Percentiles rank a stretch among this genome's conserved stretches.
Evolutionary conservation across 2,329 filamentous ascomycete species (phyloP).

Genomic region (Verticillium zaregamsianum): DNA sequence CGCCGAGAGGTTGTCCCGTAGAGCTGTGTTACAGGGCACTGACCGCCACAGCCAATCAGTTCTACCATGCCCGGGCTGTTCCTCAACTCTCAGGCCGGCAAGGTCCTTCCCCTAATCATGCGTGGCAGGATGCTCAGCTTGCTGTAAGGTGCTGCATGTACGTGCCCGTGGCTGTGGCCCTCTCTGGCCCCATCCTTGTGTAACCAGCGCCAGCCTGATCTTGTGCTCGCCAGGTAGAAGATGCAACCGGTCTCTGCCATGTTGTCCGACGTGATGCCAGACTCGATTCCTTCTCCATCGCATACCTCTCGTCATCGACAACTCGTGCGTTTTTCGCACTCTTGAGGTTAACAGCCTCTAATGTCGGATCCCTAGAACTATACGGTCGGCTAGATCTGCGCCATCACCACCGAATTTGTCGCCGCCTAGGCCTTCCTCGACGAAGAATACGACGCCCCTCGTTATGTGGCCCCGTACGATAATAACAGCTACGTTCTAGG

Average conservation of each 20-base stretch:
- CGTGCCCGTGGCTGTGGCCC: not conserved
- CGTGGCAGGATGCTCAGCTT: not conserved
- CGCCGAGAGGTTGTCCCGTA: not conserved
- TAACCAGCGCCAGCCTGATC: too few relatives aligned
- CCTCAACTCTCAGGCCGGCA: not conserved
- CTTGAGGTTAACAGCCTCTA: not conserved
- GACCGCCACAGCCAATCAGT: not conserved
- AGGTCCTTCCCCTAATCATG: not conserved
- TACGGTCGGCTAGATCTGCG: slow-evolving; percentile 12
- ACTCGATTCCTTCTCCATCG: slow-evolving; percentile 3
- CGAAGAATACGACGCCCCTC: slow-evolving; percentile 20
- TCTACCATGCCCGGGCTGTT: not conserved
- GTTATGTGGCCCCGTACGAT: not conserved
- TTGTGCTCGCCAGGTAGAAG: too few relatives aligned
- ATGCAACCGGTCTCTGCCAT: too few relatives aligned
- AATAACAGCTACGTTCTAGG: too few relatives aligned
- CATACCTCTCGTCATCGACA: not conserved
- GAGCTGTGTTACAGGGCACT: not conserved
- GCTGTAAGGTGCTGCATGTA: not conserved
- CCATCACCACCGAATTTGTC: slow-evolving; percentile 25
- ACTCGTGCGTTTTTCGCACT: not conserved
- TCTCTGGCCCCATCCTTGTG: too few relatives aligned
- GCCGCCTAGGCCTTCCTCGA: slow-evolving; percentile 24
- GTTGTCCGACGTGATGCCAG: too few relatives aligned
- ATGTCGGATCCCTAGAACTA: not conserved